Evolutionary conservation across 768 basidiomycete genomes (phyloP), one percentile per base, ranked within the genome.

Genomic region (Lentinula guzmanii): DNA sequence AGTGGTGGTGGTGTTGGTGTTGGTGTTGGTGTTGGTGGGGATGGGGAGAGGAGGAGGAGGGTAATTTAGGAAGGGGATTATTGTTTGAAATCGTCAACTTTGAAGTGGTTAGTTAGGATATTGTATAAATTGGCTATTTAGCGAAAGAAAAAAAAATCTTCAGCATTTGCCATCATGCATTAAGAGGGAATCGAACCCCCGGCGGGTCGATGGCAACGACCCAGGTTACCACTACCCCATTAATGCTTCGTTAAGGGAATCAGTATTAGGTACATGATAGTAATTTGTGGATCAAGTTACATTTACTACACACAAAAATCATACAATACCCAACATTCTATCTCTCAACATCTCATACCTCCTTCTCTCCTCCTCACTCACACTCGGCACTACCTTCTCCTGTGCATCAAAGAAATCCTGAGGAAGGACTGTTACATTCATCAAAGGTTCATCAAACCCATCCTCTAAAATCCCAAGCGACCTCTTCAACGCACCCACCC

Each of bases 361-460:
- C 68, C 82, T 76, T 70, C 93, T 80, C 78, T 98, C 95, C 28
- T 81, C 81, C 8, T 73, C 76, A 51, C 87, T 89, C 18, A 98
- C 96, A 72, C 93, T 95, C 13, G 95, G 95, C 51, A 82, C 79
- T 13, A 97, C 86, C 73, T 95, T 95, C 34, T 83, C 83, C 66
- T 91, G 71, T 24, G 95, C 95, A 5, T 69, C 70, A 41, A 70
- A 72, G 67, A 99, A 98, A 70, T 99, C 93, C 37, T 39, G 37
- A 39, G 37, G 13, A 8, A 39, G 37, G 13, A 13, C 37, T 3
- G 21, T 0, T 5, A 21, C 45, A 64, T 11, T 61, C 70, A 10
- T 64, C 68, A 11, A 70, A 75, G 1, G 28, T 28, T 28, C 28
- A 28, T 85, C 85, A 75, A 90, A 80, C 60, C 77, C 74, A 62